phyloP scores from a whole-genome alignment of 2,329 filamentous ascomycete species.

The Ceratocystis diversiconidia region DNA sequence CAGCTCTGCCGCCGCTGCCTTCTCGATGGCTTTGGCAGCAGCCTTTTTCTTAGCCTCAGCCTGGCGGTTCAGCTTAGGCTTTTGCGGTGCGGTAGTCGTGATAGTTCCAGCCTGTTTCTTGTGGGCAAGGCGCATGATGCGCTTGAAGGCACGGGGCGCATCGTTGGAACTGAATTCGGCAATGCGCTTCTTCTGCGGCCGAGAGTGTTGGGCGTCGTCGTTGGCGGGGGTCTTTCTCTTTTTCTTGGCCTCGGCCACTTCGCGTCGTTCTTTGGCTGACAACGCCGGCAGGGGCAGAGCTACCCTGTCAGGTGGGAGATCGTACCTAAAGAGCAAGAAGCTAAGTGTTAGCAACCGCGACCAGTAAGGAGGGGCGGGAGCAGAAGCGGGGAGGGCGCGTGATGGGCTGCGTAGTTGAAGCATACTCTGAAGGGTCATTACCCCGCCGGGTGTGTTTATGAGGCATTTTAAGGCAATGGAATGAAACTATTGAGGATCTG shows the following conservation, averaged over 20 bases:
- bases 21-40: constrained; percentile 25
- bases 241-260: constrained; percentile 20
- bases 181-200: constrained; percentile 22
- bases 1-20: constrained; percentile 53
- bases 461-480: constrained; percentile 45
- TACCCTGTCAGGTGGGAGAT: constrained; percentile 11
- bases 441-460: constrained; percentile 69
- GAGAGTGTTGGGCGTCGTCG: constrained; percentile 30
- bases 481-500: not conserved
- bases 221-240: constrained; percentile 23
- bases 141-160: constrained; percentile 73
- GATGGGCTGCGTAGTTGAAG: constrained; percentile 11
- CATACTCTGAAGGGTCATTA: constrained; percentile 41
- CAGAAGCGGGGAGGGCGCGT: not conserved
- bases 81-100: constrained; percentile 9
- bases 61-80: constrained; percentile 21
- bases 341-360: not conserved
- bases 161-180: constrained; percentile 47
- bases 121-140: constrained; percentile 62
- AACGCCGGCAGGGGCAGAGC: constrained; percentile 14
- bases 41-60: constrained; percentile 12
- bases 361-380: not conserved
- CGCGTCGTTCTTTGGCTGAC: constrained; percentile 15
- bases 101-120: constrained; percentile 19
- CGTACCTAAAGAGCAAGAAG: constrained; percentile 5